Evolutionary conservation across 805 yeast species (phyloP).

Genomic region (Metschnikowia lochheadii): DNA sequence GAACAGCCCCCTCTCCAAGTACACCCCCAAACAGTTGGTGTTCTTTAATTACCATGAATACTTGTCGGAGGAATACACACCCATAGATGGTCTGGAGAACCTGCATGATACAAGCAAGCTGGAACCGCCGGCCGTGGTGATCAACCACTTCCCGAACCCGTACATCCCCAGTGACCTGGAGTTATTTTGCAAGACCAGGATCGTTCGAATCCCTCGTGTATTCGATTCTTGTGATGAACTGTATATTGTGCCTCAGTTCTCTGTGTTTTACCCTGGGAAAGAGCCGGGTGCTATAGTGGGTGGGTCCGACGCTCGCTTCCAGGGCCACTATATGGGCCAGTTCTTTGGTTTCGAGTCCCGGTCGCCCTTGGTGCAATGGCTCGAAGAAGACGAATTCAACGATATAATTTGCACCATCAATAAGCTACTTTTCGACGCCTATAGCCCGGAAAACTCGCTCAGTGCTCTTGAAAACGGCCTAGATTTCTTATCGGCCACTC

Average conservation of each 20-base stretch:
- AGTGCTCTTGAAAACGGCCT: conserved; percentile 36
- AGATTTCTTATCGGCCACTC: conserved; percentile 37
- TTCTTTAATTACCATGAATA: conserved; percentile 72
- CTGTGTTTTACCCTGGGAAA: conserved; percentile 50
- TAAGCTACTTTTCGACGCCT: conserved; percentile 34
- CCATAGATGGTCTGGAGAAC: not conserved
- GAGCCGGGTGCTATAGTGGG: conserved; percentile 56
- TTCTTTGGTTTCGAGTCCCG: conserved; percentile 54
- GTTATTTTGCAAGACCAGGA: conserved; percentile 40
- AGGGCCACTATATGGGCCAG: conserved; percentile 2
- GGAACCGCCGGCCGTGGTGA: conserved; percentile 27
- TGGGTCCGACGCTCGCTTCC: not conserved
- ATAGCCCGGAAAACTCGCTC: conserved; percentile 26
- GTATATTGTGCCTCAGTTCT: conserved; percentile 52
- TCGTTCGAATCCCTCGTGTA: conserved; percentile 62
- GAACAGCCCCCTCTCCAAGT: conserved; percentile 22
- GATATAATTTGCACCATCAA: conserved; percentile 46
- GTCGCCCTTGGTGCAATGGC: conserved; percentile 37
- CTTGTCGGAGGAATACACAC: conserved; percentile 20
- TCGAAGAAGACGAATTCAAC: conserved; percentile 33
- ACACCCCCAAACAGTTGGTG: conserved; percentile 16
- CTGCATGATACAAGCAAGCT: conserved; percentile 17
- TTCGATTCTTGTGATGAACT: conserved; percentile 30
- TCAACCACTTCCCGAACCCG: conserved; percentile 67
- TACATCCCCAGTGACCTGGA: conserved; percentile 34